Conservation (phyloP, 257 asterid genomes). For the Handroanthus guayacan region DNA sequence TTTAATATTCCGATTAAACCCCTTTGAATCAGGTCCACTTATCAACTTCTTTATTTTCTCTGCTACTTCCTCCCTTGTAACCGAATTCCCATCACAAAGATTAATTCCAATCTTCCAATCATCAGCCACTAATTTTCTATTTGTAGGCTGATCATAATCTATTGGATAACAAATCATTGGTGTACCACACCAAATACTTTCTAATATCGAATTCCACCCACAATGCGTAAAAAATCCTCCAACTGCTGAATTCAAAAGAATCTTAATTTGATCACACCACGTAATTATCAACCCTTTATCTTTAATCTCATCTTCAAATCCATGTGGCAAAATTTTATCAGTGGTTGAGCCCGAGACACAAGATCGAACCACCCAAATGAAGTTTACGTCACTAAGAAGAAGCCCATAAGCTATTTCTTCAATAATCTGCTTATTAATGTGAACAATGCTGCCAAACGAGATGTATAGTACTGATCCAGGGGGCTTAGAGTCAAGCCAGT, state of each 20-base stretch:
- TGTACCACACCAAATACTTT: slow-evolving; percentile 31
- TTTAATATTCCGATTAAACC: background rate
- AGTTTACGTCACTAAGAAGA: slow-evolving; percentile 48
- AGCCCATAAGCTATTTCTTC: slow-evolving; percentile 58
- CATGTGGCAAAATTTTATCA: slow-evolving; percentile 27
- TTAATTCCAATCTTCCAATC: slow-evolving; percentile 26
- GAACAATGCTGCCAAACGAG: slow-evolving; percentile 63
- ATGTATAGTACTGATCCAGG: slow-evolving; percentile 58
- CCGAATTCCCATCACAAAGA: background rate
- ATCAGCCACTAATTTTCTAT: slow-evolving; percentile 6
- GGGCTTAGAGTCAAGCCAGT: slow-evolving; percentile 58
- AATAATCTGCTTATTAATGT: slow-evolving; percentile 37
- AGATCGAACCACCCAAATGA: slow-evolving; percentile 37
- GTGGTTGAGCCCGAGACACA: slow-evolving; percentile 38
- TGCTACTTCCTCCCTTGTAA: background rate
- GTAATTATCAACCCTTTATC: slow-evolving; percentile 21
- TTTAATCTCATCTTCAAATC: background rate
- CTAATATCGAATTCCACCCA: slow-evolving; percentile 36
- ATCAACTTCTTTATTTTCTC: slow-evolving; percentile 10
- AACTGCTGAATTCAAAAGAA: slow-evolving; percentile 12
- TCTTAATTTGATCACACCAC: slow-evolving; percentile 26
- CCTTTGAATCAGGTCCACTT: background rate
- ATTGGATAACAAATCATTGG: slow-evolving; percentile 24
- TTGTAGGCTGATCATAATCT: background rate
- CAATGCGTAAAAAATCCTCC: slow-evolving; percentile 34